phyloP scores from a whole-genome alignment of 192 early-diverging fungal species.

The Backusella westeae region DNA sequence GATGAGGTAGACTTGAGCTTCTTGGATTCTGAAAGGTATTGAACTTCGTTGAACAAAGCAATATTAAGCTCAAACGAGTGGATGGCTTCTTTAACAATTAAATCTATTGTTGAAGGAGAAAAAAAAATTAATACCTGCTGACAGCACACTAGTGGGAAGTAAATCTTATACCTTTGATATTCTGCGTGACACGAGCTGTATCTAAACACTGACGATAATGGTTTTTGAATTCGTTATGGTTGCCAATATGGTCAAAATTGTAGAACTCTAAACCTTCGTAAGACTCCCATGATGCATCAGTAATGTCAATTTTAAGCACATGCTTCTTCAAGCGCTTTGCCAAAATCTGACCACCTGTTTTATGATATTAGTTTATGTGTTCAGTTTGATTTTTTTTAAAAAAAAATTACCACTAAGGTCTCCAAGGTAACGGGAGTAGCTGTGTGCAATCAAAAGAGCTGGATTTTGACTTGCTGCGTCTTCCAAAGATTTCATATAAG shows the following conservation, averaged over 20 bases:
- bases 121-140: neutral
- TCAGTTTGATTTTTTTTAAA: neutral
- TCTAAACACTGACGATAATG: constrained; percentile 45
- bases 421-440: constrained; percentile 55
- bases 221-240: constrained; percentile 44
- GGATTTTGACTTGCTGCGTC: constrained; percentile 35
- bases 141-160: neutral
- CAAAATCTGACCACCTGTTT: constrained; percentile 49
- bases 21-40: constrained; percentile 17
- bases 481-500: constrained; percentile 48
- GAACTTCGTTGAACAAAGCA: constrained; percentile 27
- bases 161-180: constrained; percentile 15
- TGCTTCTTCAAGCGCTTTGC: constrained; percentile 48
- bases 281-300: constrained; percentile 35
- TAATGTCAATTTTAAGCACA: constrained; percentile 38
- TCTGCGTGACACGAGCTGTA: constrained; percentile 36
- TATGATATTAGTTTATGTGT: neutral
- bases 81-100: constrained; percentile 27
- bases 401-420: constrained; percentile 41
- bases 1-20: constrained; percentile 7
- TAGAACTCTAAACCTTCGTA: constrained; percentile 48
- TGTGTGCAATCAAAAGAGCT: constrained; percentile 50
- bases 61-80: constrained; percentile 31
- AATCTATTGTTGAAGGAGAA: constrained; percentile 2
- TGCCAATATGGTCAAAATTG: constrained; percentile 44